Conservation (phyloP, 176 grass and related monocot species). For the Thalia dealbata region DNA sequence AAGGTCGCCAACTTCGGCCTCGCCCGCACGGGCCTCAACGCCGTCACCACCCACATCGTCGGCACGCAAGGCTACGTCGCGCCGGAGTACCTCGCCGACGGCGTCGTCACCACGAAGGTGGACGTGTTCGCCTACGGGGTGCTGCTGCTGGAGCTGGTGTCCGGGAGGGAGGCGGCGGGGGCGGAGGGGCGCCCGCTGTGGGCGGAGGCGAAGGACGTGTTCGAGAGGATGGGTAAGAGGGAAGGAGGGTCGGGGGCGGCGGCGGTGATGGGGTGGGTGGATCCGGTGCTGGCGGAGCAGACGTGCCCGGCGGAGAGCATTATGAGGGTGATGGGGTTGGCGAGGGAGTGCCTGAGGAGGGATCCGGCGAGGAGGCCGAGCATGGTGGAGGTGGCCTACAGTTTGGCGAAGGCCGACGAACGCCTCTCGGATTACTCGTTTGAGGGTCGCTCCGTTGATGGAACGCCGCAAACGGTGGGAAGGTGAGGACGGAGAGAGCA, state of each 20-base stretch:
- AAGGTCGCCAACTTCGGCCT: constrained; percentile 99
- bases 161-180: constrained; percentile 49
- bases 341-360: constrained; percentile 54
- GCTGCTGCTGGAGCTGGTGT: constrained; percentile 82
- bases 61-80: constrained; percentile 88
- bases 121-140: constrained; percentile 92
- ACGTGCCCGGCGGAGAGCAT: constrained; percentile 61
- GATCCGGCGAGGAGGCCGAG: constrained; percentile 76
- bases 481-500: too few relatives aligned
- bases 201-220: constrained; percentile 33
- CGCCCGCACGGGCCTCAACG: constrained; percentile 81
- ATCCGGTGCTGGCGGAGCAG: constrained; percentile 43
- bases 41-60: constrained; percentile 88
- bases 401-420: constrained; percentile 71
- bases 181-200: constrained; percentile 45
- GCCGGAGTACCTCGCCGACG: constrained; percentile 79
- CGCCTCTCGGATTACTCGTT: constrained; percentile 52
- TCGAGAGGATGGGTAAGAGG: constrained; percentile 15
- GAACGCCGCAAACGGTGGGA: not conserved
- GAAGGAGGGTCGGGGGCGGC: constrained; percentile 19
- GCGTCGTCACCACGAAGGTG: constrained; percentile 90
- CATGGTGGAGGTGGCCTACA: constrained; percentile 94
- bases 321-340: constrained; percentile 42
- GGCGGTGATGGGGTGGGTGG: constrained; percentile 57
- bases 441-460: constrained; percentile 12